Evolutionary conservation across 345 rosid species (phyloP).

Genomic region (Cardamine resedifolia): DNA sequence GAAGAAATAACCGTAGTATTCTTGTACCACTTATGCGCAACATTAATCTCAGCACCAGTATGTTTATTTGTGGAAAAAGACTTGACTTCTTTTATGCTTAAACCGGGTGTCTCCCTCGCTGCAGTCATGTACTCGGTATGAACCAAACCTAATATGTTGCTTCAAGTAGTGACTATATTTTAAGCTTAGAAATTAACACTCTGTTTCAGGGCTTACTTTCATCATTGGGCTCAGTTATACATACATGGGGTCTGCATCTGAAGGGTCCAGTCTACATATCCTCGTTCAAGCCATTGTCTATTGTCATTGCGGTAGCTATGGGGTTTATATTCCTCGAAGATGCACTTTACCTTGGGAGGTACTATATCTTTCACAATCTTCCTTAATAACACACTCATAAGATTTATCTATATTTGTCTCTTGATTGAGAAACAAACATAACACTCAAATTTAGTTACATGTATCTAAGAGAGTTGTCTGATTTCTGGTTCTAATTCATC

Average conservation of each 20-base stretch:
- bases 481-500: neutral
- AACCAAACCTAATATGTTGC: neutral
- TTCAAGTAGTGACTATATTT: neutral
- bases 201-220: constrained; percentile 24
- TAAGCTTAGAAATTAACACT: neutral
- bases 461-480: neutral
- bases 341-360: constrained; percentile 45
- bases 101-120: constrained; percentile 34
- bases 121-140: constrained; percentile 46
- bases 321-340: constrained; percentile 43
- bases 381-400: neutral
- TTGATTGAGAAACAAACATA: neutral
- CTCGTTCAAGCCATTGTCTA: constrained; percentile 45
- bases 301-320: constrained; percentile 41
- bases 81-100: constrained; percentile 39
- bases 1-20: constrained; percentile 36
- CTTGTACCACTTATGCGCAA: constrained; percentile 31
- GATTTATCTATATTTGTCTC: neutral
- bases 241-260: constrained; percentile 42
- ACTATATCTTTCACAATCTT: neutral
- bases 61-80: constrained; percentile 43
- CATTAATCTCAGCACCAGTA: constrained; percentile 41
- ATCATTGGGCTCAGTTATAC: constrained; percentile 17
- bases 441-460: neutral
- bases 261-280: constrained; percentile 51